Conservation (phyloP, 1,139 yeast species). For the Eremothecium sinecaudum region DNA sequence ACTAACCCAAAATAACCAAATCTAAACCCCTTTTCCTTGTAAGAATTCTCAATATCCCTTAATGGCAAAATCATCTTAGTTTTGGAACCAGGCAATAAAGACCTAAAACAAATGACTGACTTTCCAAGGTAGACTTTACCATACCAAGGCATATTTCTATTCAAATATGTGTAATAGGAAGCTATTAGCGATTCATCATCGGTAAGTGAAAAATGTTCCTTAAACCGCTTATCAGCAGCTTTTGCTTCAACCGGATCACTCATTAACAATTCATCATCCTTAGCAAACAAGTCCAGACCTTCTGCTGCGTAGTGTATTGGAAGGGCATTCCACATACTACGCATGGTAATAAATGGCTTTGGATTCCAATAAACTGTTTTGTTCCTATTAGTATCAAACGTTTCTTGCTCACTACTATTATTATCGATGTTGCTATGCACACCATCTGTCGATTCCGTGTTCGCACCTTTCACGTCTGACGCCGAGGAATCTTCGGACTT, state of each 20-base stretch:
- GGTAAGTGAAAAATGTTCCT: constrained; percentile 55
- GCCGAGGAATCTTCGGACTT: constrained; percentile 11
- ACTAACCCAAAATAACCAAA: constrained; percentile 64
- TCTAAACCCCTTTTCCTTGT: constrained; percentile 54
- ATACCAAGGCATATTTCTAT: constrained; percentile 63
- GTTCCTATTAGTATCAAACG: not conserved
- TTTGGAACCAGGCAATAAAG: constrained; percentile 67
- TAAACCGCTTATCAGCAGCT: constrained; percentile 46
- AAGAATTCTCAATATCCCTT: constrained; percentile 57
- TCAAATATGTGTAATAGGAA: constrained; percentile 63
- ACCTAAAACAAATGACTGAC: constrained; percentile 62
- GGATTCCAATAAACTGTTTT: constrained; percentile 22
- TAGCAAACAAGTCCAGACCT: constrained; percentile 29
- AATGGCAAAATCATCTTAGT: constrained; percentile 82
- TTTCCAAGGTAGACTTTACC: constrained; percentile 74
- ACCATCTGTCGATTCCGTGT: not conserved
- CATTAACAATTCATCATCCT: constrained; percentile 40
- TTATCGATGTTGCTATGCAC: not conserved
- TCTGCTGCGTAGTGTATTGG: constrained; percentile 51
- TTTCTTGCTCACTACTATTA: not conserved
- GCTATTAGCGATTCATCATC: constrained; percentile 48
- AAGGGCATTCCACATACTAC: constrained; percentile 53
- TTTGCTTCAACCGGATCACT: constrained; percentile 39
- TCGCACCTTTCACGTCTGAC: not conserved
- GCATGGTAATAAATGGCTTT: constrained; percentile 34